Base-by-base conservation (phyloP, 2,329 filamentous ascomycete species). In the Neopestalotiopsis clavispora region DNA sequence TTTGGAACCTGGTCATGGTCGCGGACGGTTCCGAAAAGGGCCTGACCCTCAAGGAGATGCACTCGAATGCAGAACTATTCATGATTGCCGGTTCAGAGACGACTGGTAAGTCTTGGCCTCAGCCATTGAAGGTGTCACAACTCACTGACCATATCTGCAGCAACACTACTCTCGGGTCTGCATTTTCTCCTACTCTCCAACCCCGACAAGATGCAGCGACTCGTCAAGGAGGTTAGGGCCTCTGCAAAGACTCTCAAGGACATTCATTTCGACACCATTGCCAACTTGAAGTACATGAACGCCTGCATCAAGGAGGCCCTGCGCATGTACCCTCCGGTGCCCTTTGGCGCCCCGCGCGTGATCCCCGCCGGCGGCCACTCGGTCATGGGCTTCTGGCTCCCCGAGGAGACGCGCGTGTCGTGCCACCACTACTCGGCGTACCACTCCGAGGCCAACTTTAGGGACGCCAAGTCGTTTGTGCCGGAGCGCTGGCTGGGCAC, bases 141-240 rank as follows among this genome's bases (percentile, higher is more conserved):
- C 13, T 20, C 13, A 17, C 57, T 59, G 12, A 59, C 57, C 40
- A 23, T 2, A 1, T 6, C 17, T 32, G 42, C 4, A 57, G 83
- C 82, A 13, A 84, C 81, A 13, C 80, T 80, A 78, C 3, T 67
- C 30, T 42, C 74, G 6, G 72, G 70, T 3, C 67, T 72, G 3
- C 65, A 76, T 20, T 79, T 74, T 67, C 75, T 77, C 59, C 72
- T 79, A 12, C 64, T 67, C 60, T 66, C 69, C 13, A 73, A 76
- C 66, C 75, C 76, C 2, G 56, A 68, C 10, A 74, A 71, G 17
- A 69, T 77, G 12, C 57, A 70, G 1, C 70, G 65, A 28, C 67
- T 79, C 13, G 68, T 70, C n/a, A 56, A 70, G 0, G 77, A 79
- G 67, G 69, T 80, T 28, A 74, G 75, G 9, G 49, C 57, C 3